Conservation (phyloP, 2,329 filamentous ascomycete species). For the Sporothrix phasma region DNA sequence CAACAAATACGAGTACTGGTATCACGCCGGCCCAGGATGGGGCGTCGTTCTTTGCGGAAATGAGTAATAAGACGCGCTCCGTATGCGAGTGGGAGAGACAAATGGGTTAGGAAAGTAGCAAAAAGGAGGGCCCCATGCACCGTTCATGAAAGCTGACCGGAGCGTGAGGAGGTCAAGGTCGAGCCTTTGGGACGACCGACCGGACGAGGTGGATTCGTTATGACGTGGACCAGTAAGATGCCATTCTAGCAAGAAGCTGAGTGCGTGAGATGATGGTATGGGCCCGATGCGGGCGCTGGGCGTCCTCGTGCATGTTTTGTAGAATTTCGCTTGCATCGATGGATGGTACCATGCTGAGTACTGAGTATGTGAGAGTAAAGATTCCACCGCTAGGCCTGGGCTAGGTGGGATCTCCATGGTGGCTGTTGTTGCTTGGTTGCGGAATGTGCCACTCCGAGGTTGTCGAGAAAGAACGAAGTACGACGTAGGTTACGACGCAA, state of each 20-base stretch:
- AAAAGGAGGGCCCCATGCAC: not conserved
- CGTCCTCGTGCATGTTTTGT: not conserved
- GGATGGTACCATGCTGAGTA: no score
- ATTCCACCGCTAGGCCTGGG: not conserved
- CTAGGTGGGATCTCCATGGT: not conserved
- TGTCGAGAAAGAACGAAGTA: no score
- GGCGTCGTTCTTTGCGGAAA: not conserved
- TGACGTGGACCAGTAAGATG: conserved; percentile 12
- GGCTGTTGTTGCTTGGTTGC: no score
- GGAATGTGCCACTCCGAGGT: no score
- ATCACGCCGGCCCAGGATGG: not conserved
- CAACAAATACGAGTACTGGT: not conserved
- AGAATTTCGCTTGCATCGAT: not conserved
- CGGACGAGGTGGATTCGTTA: conserved; percentile 6
- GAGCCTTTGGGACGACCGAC: not conserved
- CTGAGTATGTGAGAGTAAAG: no score
- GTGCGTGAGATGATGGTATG: not conserved
- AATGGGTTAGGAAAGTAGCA: not conserved
- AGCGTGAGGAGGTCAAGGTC: not conserved
- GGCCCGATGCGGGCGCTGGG: not conserved
- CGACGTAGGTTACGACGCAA: no score
- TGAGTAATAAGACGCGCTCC: not conserved
- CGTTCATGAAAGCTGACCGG: not conserved
- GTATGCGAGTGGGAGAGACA: not conserved
- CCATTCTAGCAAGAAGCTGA: conserved; percentile 5